Evolutionary conservation across 495 filamentous ascomycete genomes (phyloP).

Genomic region (Ascodesmis nigricans): DNA sequence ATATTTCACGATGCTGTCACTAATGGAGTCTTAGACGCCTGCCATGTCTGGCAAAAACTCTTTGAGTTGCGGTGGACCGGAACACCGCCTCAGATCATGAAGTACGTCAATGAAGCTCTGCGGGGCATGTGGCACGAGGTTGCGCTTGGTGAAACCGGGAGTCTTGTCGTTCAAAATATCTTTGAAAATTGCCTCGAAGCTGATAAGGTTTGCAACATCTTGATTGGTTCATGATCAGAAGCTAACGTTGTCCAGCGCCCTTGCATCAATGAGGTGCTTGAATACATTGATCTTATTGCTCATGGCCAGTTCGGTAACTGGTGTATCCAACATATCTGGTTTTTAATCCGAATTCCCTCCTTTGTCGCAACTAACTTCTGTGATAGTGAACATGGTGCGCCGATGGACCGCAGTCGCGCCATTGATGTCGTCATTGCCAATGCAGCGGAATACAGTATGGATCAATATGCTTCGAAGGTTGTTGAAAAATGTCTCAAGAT

Average conservation of each 20-base stretch:
- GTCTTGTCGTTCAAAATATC: slow-evolving; percentile 95
- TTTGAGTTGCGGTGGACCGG: slow-evolving; percentile 92
- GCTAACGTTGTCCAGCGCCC: slow-evolving; percentile 44
- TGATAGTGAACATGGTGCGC: slow-evolving; percentile 58
- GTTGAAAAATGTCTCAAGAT: slow-evolving; percentile 99
- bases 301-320: slow-evolving; percentile 99
- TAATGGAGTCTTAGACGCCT: slow-evolving; percentile 38
- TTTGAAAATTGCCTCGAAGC: slow-evolving; percentile 98
- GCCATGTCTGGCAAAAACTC: slow-evolving; percentile 99
- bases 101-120: slow-evolving; percentile 87
- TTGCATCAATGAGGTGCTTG: slow-evolving; percentile 87
- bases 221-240: slow-evolving; percentile 6
- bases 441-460: slow-evolving; percentile 92
- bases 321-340: slow-evolving; percentile 97
- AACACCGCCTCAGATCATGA: slow-evolving; percentile 93
- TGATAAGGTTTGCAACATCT: slow-evolving; percentile 52
- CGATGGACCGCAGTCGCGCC: slow-evolving; percentile 73
- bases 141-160: slow-evolving; percentile 87
- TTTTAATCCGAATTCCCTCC: slow-evolving; percentile 1
- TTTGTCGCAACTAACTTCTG: not conserved
- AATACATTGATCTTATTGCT: slow-evolving; percentile 80
- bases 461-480: slow-evolving; percentile 97
- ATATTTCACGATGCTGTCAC: not conserved
- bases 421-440: slow-evolving; percentile 86
- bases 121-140: slow-evolving; percentile 98